A percentile compares a stretch with the other conserved stretches of the same genome.
Conservation (phyloP, 768 basidiomycete species). For the Calocybe indica region DNA sequence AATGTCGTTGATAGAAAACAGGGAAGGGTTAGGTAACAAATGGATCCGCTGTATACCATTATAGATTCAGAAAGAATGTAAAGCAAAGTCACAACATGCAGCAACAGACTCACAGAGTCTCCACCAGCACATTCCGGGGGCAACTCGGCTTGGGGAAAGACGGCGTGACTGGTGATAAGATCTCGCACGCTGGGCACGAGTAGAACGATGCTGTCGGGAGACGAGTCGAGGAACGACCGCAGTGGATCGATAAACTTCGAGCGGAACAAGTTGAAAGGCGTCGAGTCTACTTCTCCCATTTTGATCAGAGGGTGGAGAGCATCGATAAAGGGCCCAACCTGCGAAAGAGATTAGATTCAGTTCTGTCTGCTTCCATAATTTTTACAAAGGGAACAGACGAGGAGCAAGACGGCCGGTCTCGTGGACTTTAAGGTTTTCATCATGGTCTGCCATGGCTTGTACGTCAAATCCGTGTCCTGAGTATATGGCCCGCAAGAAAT, state of each 20-base stretch:
- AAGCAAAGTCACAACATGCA: background rate
- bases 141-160: conserved; percentile 78
- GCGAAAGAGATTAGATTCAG: background rate
- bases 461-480: conserved; percentile 68
- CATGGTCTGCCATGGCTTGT: conserved; percentile 62
- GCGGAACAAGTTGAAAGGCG: conserved; percentile 65
- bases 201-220: conserved; percentile 67
- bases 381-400: conserved; percentile 40
- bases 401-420: conserved; percentile 71
- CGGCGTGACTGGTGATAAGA: conserved; percentile 69
- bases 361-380: no score
- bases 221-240: conserved; percentile 46
- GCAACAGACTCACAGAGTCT: conserved; percentile 43
- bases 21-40: conserved; percentile 81
- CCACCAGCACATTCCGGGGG: conserved; percentile 29
- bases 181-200: conserved; percentile 83
- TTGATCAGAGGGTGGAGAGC: conserved; percentile 67
- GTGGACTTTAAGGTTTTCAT: conserved; percentile 51
- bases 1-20: conserved; percentile 81
- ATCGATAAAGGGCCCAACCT: conserved; percentile 95
- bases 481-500: conserved; percentile 88
- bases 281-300: conserved; percentile 63
- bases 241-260: conserved; percentile 56
- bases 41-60: conserved; percentile 53
- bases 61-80: background rate